Conservation (phyloP, 768 basidiomycete genomes). For the Kwoniella europaea region DNA sequence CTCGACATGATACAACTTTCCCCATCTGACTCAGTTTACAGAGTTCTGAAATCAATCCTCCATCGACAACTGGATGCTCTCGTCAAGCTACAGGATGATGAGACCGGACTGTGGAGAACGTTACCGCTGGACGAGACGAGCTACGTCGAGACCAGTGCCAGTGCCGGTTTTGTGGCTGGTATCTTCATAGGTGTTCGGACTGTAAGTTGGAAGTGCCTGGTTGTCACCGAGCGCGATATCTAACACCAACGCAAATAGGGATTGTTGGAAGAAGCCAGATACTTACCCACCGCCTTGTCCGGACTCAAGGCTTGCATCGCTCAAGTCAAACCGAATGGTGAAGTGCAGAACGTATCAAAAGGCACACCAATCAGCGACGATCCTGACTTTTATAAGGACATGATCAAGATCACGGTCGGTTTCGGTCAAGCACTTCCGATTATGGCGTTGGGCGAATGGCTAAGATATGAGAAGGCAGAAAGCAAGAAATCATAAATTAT, state of each 20-base stretch:
- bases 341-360: constrained; percentile 63
- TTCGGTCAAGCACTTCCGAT: constrained; percentile 65
- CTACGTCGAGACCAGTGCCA: constrained; percentile 61
- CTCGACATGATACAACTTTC: constrained; percentile 53
- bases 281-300: constrained; percentile 23
- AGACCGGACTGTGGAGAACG: constrained; percentile 65
- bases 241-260: constrained; percentile 16
- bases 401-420: constrained; percentile 64
- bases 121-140: constrained; percentile 63
- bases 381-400: constrained; percentile 62
- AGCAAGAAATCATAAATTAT: background rate
- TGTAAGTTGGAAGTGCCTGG: constrained; percentile 16
- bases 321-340: constrained; percentile 62
- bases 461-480: constrained; percentile 29
- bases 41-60: constrained; percentile 61
- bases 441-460: constrained; percentile 39
- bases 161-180: constrained; percentile 48
- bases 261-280: constrained; percentile 16
- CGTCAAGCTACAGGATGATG: constrained; percentile 61
- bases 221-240: too few relatives aligned
- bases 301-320: constrained; percentile 55
- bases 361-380: constrained; percentile 65
- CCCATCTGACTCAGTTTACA: constrained; percentile 60
- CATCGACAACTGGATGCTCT: constrained; percentile 63
- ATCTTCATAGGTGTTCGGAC: constrained; percentile 39